Evolutionary conservation across 2,329 filamentous ascomycete genomes (phyloP).

Genomic region (Hypoxylon sp.): DNA sequence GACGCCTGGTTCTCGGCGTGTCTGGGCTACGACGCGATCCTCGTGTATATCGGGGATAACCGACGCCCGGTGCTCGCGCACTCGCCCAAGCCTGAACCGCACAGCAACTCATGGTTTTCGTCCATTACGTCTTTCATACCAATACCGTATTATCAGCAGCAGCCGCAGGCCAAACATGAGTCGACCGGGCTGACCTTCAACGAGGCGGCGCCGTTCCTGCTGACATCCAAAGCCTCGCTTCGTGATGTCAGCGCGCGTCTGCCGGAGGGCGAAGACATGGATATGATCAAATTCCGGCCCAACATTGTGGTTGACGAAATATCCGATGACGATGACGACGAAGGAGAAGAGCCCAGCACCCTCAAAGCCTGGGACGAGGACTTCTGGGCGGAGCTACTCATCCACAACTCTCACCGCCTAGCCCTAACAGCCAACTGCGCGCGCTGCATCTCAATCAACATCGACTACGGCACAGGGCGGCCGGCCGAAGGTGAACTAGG

Average conservation of each 20-base stretch:
- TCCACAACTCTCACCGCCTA: conserved; percentile 53
- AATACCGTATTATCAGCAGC: conserved; percentile 3
- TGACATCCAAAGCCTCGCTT: conserved; percentile 79
- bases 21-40: conserved; percentile 71
- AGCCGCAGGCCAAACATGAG: conserved; percentile 44
- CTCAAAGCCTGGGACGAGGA: conserved; percentile 74
- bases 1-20: conserved; percentile 76
- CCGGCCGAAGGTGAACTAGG: conserved; percentile 68
- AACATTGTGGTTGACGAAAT: conserved; percentile 77
- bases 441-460: conserved; percentile 77
- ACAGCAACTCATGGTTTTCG: conserved; percentile 54
- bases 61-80: conserved; percentile 73
- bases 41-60: conserved; percentile 75
- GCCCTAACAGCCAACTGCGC: conserved; percentile 77
- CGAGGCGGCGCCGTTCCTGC: conserved; percentile 80
- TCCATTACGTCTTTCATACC: conserved; percentile 53
- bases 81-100: conserved; percentile 55
- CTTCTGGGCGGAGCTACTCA: conserved; percentile 74
- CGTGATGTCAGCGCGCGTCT: conserved; percentile 72
- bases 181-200: conserved; percentile 73
- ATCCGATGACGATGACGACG: neutral
- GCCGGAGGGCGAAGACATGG: conserved; percentile 63
- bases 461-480: conserved; percentile 76
- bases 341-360: neutral
- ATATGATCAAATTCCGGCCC: conserved; percentile 78